A percentile compares a stretch with the other conserved stretches of the same genome.
These are phyloP conservation scores for Hansenula sp. DNA, from an alignment of 1,139 yeast species.

Conservation along the genomic window DNA sequence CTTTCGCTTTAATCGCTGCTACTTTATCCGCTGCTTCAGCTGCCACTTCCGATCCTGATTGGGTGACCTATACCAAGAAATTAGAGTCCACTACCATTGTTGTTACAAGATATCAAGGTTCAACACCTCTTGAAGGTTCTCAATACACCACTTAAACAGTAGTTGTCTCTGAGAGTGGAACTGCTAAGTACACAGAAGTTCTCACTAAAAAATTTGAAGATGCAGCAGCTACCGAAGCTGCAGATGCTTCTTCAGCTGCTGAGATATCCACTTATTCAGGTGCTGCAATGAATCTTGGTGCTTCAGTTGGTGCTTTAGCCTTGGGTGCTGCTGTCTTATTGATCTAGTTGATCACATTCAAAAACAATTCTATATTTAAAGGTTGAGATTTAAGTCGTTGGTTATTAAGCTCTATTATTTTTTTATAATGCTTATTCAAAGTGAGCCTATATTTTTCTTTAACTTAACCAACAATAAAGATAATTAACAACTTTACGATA, in stretches of 20 bases:
- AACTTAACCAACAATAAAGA: too few species aligned
- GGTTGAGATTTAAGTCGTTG: too few species aligned
- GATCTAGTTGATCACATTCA: neutral
- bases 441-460: too few species aligned
- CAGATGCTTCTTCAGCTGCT: neutral
- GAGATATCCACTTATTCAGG: neutral
- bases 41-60: neutral
- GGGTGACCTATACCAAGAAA: neutral
- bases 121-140: neutral
- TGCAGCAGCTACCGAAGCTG: neutral
- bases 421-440: too few species aligned
- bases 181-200: neutral
- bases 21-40: neutral
- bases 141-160: neutral
- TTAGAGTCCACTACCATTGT: neutral
- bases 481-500: too few species aligned
- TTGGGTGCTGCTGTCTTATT: neutral
- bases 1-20: neutral
- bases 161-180: neutral
- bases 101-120: neutral
- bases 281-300: neutral
- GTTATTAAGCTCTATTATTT: too few species aligned
- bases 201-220: neutral
- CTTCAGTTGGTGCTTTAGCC: neutral
- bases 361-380: too few species aligned